Percentiles rank a stretch among this genome's conserved stretches.
These are phyloP conservation scores for Hyparrhenia diplandra DNA, from an alignment of 176 grass and related monocot genomes.

Conservation along the genomic window DNA sequence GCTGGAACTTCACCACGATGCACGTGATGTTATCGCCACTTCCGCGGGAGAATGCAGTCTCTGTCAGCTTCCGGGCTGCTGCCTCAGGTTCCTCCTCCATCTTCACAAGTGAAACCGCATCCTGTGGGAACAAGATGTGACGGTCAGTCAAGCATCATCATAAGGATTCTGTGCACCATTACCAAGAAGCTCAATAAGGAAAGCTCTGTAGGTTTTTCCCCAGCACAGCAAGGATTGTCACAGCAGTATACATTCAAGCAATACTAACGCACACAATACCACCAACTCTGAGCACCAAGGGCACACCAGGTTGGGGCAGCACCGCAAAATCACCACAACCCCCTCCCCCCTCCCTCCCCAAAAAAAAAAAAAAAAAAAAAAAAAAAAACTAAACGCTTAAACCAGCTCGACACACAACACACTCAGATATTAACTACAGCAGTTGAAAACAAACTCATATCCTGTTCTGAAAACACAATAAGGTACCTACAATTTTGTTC, in stretches of 20 bases:
- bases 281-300: not conserved
- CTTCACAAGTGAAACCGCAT: conserved; percentile 63
- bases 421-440: not conserved
- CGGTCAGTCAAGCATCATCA: not conserved
- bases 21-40: conserved; percentile 82
- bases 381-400: no score
- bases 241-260: not conserved
- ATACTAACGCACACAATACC: not conserved
- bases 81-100: conserved; percentile 77
- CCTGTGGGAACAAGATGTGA: conserved; percentile 32
- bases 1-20: conserved; percentile 82
- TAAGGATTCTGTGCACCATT: not conserved
- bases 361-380: no score
- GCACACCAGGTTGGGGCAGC: not conserved
- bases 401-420: not conserved
- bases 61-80: conserved; percentile 75
- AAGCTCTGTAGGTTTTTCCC: not conserved
- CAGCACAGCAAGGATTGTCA: not conserved
- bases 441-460: not conserved
- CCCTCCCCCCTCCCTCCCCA: no score
- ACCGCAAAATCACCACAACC: not conserved
- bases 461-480: not conserved
- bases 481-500: not conserved
- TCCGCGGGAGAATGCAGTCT: conserved; percentile 57
- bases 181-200: not conserved